Base-by-base conservation (phyloP, 495 filamentous ascomycete species). In the Trichoderma virens region DNA sequence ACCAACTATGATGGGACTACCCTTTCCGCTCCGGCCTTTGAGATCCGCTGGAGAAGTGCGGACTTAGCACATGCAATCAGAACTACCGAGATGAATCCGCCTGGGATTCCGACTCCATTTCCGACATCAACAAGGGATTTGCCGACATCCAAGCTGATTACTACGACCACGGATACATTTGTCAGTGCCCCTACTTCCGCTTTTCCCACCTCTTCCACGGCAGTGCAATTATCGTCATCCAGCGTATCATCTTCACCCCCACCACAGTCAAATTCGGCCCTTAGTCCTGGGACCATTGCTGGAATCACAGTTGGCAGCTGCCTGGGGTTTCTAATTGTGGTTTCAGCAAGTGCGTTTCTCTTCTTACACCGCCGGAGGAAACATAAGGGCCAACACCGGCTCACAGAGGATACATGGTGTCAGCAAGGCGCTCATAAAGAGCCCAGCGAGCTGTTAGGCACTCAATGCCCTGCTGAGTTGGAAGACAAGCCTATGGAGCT, bases 1-100 rank as follows among this genome's bases (percentile, higher is more conserved):
- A 13, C 39, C 30, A 32, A 34, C 16, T 30, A 51, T 20, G 18
- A 27, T 32, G 61, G 34, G 1, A 43, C 39, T 5, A 20, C 32
- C 3, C 23, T 47, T 1, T 31, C 39, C 8, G 61, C 39, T 18
- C 61, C 61, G 28, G 61, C 61, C 27, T 63, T 63, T 47, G 61
- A 63, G 39, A 63, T 63, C 51, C 61, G 61, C 23, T 63, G 61
- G 61, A 47, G 18, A 56, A 56, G 51, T n/a, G 51, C 8, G 16
- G 39, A 30, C 2, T 16, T 63, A 25, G 1, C 20, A 11, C 4
- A 35, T 35, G 32, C 32, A 31, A 34, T 51, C 6, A 27, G 25
- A 30, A 28, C 27, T 9, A 41, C 35, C 13, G 34, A 61, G 16
- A 16, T 1, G 18, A 20, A 18, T 62, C 32, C 34, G 34, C 34